Evolutionary conservation across 306 rosid species (phyloP), one percentile per base, ranked within the genome.

Genomic region (Casuarina cunninghamiana): DNA sequence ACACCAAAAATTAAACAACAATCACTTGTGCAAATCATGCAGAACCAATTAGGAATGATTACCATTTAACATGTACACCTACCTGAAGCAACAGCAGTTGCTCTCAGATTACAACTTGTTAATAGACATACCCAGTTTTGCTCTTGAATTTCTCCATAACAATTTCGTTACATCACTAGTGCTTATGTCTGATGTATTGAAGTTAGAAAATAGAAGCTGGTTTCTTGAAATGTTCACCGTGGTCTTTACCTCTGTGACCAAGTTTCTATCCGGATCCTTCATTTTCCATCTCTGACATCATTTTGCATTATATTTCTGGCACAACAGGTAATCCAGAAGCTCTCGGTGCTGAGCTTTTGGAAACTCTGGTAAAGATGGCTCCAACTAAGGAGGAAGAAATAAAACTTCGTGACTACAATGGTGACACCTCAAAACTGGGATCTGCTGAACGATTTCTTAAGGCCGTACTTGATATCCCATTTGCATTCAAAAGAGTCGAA

Each of bases 361-460:
- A 95, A 88, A 95, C 97, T 45, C 90, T 95, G 17, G 97, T 95
- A 58, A 95, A 95, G 91, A 95, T 95, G 99, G 97, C 99, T 76
- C 99, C 99, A 46, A 95, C 99, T 50, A 95, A 95, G 83, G 99
- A 95, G 83, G 99, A 95, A 81, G 99, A 95, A 88, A 93, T 93
- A 72, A 95, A 93, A 78, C 93, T 95, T 46, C 87, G 84, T 79
- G 91, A 88, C 82, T 90, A 88, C 48, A 67, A 77, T 41, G 97
- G 97, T 43, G 97, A 95, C 57, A 76, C 78, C 81, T 87, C 97
- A 54, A 95, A 95, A 80, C 88, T 95, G 55, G 99, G 99, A 51
- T 83, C 99, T 38, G 99, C 99, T 0, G 99, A 95, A 84, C 91
- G 96, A 53, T 93, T 95, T 91, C 94, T 95, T 68, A 95, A 95